These are phyloP conservation scores for Dorcoceras hygrometricum DNA, from an alignment of 257 asterid genomes.

Conservation along the genomic window DNA sequence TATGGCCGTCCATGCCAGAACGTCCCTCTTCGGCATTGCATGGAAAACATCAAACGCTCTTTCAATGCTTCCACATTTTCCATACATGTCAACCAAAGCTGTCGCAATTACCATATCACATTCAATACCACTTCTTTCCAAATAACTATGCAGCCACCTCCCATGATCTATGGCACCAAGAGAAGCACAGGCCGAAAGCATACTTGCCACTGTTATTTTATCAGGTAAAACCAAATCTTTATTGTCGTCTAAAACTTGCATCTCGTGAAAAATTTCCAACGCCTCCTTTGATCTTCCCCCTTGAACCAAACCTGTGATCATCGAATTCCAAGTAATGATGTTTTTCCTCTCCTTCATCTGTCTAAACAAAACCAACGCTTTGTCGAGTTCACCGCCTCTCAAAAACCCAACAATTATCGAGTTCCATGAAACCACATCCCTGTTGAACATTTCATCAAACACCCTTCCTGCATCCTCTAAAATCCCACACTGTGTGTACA, in stretches of 20 bases:
- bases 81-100: slow-evolving; percentile 79
- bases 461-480: slow-evolving; percentile 55
- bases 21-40: slow-evolving; percentile 58
- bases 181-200: slow-evolving; percentile 74
- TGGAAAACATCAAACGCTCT: slow-evolving; percentile 54
- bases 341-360: slow-evolving; percentile 47
- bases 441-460: slow-evolving; percentile 61
- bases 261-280: slow-evolving; percentile 52
- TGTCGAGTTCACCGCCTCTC: slow-evolving; percentile 53
- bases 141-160: slow-evolving; percentile 62
- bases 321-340: slow-evolving; percentile 76
- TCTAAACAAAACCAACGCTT: slow-evolving; percentile 49
- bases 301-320: slow-evolving; percentile 74
- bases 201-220: slow-evolving; percentile 68
- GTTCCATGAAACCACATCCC: slow-evolving; percentile 84
- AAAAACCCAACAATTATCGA: slow-evolving; percentile 51
- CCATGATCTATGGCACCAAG: slow-evolving; percentile 78
- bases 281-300: slow-evolving; percentile 76
- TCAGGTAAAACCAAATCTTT: slow-evolving; percentile 46
- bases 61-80: slow-evolving; percentile 63
- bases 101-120: slow-evolving; percentile 78
- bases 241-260: slow-evolving; percentile 40
- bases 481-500: slow-evolving; percentile 50
- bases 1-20: slow-evolving; percentile 79
- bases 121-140: slow-evolving; percentile 50